Conservation (phyloP, 2,329 filamentous ascomycete species). For the Ophiostoma populinum region DNA sequence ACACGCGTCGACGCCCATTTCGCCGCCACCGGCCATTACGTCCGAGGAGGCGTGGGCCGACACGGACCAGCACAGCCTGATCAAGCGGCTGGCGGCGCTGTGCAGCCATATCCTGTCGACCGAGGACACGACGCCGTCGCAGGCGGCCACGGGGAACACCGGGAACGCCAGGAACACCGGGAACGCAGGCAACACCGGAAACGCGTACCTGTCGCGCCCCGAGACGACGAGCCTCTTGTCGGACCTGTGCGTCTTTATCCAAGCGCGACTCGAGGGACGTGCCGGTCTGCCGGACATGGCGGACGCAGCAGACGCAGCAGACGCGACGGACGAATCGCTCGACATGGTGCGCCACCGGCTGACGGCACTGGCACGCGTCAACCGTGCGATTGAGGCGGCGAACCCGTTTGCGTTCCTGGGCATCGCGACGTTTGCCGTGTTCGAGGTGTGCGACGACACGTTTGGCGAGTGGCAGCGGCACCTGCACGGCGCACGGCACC, state of each 20-base stretch:
- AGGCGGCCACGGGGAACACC: slow-evolving; percentile 4
- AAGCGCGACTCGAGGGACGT: slow-evolving; percentile 9
- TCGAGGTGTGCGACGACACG: slow-evolving; percentile 24
- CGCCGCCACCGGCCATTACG: background rate
- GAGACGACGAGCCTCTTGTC: slow-evolving; percentile 8
- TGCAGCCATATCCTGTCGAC: slow-evolving; percentile 10
- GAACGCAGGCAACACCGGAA: too few species aligned
- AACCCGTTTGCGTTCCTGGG: slow-evolving; percentile 25
- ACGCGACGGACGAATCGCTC: slow-evolving; percentile 7
- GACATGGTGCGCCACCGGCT: slow-evolving; percentile 12
- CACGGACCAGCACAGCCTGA: slow-evolving; percentile 10
- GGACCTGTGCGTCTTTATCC: slow-evolving; percentile 10
- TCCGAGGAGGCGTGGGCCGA: slow-evolving; percentile 7
- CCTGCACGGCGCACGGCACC: slow-evolving; percentile 21
- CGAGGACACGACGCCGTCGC: background rate
- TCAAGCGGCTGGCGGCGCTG: slow-evolving; percentile 9
- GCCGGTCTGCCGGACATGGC: too few species aligned
- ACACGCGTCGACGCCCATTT: background rate
- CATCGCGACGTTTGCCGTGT: slow-evolving; percentile 26
- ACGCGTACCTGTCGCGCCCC: slow-evolving; percentile 6
- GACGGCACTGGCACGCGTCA: slow-evolving; percentile 20
- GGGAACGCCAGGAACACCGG: too few species aligned
- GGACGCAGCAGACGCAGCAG: too few species aligned
- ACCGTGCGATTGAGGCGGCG: slow-evolving; percentile 20
- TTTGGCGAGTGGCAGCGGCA: slow-evolving; percentile 24